A percentile compares a stretch with the other conserved stretches of the same genome.
Evolutionary conservation across 352 stramenopile species (phyloP).

Genomic region (Phytophthora lateralis): DNA sequence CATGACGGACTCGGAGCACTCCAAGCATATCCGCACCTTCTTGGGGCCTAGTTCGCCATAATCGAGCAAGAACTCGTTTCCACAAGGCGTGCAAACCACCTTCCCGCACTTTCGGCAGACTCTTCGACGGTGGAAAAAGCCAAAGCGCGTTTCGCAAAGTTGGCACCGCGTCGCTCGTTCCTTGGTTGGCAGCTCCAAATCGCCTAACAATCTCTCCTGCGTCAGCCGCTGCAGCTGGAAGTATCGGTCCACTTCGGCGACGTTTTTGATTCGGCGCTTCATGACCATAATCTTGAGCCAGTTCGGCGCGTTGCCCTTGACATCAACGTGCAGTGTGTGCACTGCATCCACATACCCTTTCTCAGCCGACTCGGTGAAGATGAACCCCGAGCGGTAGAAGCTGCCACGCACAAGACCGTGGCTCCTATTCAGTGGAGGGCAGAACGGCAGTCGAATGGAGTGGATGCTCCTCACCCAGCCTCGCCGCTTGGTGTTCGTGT

Average conservation of each 20-base stretch:
- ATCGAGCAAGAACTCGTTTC: conserved; percentile 52
- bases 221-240: conserved; percentile 67
- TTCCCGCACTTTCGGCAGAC: conserved; percentile 80
- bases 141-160: conserved; percentile 58
- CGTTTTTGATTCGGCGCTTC: conserved; percentile 80
- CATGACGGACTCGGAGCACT: conserved; percentile 59
- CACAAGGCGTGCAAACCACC: conserved; percentile 72
- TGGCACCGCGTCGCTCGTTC: conserved; percentile 51
- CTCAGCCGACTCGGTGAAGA: conserved; percentile 72
- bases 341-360: conserved; percentile 68
- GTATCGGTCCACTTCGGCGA: conserved; percentile 68
- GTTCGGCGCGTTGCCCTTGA: conserved; percentile 78
- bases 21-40: conserved; percentile 73
- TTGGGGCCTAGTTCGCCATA: conserved; percentile 50
- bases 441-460: conserved; percentile 79
- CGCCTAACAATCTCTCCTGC: conserved; percentile 54
- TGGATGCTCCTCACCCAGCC: conserved; percentile 83
- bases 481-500: conserved; percentile 65
- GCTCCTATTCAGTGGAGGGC: conserved; percentile 56
- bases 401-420: conserved; percentile 71
- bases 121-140: conserved; percentile 66
- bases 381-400: conserved; percentile 79
- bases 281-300: conserved; percentile 82
- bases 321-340: conserved; percentile 78
- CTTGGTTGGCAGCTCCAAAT: conserved; percentile 67